Percentiles rank a stretch among this genome's conserved stretches.
Evolutionary conservation across 768 basidiomycete genomes (phyloP).

Genomic region (Serendipita vermifera): DNA sequence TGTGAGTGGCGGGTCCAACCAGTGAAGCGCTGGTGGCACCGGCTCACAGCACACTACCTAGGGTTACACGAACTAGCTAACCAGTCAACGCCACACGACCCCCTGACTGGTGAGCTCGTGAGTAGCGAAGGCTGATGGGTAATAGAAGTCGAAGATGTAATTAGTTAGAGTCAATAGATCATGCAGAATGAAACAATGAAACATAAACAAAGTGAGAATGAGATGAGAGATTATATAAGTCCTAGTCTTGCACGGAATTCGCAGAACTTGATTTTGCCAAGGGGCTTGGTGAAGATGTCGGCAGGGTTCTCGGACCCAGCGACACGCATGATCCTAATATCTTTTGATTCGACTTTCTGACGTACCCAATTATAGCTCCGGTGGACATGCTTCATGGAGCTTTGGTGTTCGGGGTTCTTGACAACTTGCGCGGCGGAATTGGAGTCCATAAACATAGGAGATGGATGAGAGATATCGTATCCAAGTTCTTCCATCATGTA

Average conservation of each 20-base stretch:
- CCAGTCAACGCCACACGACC: no score
- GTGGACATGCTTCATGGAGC: constrained; percentile 20
- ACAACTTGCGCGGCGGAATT: constrained; percentile 14
- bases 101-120: no score
- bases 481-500: constrained; percentile 9
- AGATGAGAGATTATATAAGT: no score
- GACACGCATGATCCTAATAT: constrained; percentile 12
- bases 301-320: constrained; percentile 16
- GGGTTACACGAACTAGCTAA: no score
- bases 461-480: background rate
- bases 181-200: no score
- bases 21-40: no score
- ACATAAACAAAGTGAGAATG: no score
- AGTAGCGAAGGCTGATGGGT: no score
- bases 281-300: constrained; percentile 19
- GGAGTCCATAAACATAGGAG: constrained; percentile 14
- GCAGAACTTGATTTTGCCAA: background rate
- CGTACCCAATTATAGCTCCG: constrained; percentile 19
- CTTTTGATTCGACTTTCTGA: constrained; percentile 13
- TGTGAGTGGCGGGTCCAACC: no score
- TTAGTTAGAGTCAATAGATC: no score
- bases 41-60: no score
- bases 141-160: no score
- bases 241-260: background rate
- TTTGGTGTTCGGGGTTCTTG: constrained; percentile 16